Conservation (phyloP, 441 rosid genomes). For the Kokia cookei region DNA sequence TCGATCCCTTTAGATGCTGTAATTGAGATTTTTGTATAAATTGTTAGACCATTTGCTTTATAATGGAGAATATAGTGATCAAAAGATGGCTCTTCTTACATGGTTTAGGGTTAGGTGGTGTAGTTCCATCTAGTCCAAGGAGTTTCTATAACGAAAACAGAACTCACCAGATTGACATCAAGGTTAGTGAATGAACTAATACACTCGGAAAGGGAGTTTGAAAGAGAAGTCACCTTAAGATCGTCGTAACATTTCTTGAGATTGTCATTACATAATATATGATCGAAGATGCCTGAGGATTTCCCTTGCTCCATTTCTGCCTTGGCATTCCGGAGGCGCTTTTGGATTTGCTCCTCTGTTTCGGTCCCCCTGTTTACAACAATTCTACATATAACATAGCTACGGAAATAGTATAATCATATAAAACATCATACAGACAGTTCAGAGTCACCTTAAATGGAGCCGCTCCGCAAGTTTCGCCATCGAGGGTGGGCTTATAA, state of each 20-base stretch:
- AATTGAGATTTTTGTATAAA: constrained; percentile 13
- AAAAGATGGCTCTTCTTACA: constrained; percentile 28
- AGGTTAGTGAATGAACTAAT: not conserved
- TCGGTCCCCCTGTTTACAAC: constrained; percentile 68
- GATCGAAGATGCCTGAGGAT: constrained; percentile 57
- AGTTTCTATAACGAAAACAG: constrained; percentile 36
- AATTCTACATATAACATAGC: constrained; percentile 6
- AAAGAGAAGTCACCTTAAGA: constrained; percentile 59
- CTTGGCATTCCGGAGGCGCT: constrained; percentile 72
- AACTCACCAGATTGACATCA: not conserved
- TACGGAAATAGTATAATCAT: not conserved
- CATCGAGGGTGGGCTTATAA: constrained; percentile 81
- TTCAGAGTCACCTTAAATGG: constrained; percentile 54
- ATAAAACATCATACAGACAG: not conserved
- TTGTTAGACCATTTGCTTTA: constrained; percentile 5
- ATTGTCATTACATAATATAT: constrained; percentile 55
- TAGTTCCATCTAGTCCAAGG: constrained; percentile 52
- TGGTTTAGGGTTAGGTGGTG: constrained; percentile 34
- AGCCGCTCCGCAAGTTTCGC: constrained; percentile 71
- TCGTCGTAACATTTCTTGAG: constrained; percentile 67
- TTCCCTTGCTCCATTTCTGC: constrained; percentile 73
- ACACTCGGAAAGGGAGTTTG: not conserved
- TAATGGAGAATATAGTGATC: not conserved
- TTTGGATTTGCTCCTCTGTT: constrained; percentile 72
- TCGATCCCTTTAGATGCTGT: constrained; percentile 54